Evolutionary conservation across 2,329 filamentous ascomycete genomes (phyloP).

Genomic region (Orbilia brochopaga): DNA sequence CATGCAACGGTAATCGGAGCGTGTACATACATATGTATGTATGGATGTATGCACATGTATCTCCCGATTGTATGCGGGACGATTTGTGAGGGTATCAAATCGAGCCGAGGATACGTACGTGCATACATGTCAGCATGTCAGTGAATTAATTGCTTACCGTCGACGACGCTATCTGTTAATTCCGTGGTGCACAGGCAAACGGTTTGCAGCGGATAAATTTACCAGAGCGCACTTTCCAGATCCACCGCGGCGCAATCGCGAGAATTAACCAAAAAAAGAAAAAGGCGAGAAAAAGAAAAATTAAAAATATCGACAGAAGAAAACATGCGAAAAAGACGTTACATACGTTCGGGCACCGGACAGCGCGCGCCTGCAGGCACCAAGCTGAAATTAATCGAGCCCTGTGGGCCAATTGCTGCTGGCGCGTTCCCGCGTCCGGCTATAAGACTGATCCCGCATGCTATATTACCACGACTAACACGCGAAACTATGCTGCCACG

Average conservation of each 20-base stretch:
- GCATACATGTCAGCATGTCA: neutral
- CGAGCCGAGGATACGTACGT: neutral
- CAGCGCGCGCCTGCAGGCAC: constrained; percentile 49
- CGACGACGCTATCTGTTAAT: neutral
- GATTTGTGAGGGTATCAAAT: neutral
- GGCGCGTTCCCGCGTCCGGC: constrained; percentile 41
- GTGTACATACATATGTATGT: neutral
- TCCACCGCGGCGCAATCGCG: neutral
- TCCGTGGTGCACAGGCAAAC: neutral
- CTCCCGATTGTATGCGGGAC: constrained; percentile 1
- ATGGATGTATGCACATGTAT: neutral
- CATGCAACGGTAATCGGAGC: too few relatives aligned
- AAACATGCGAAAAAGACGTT: too few relatives aligned
- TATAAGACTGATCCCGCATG: neutral
- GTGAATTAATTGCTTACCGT: neutral
- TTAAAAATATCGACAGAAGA: neutral
- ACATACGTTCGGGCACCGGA: constrained; percentile 36
- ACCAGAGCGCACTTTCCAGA: too few relatives aligned
- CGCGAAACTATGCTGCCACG: constrained; percentile 46
- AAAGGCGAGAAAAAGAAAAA: neutral
- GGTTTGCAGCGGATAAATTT: constrained; percentile 7
- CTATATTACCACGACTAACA: constrained; percentile 24
- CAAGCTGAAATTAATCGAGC: constrained; percentile 9
- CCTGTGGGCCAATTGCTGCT: neutral
- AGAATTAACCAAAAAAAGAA: neutral